phyloP scores from a whole-genome alignment of 2,329 filamentous ascomycete genomes.

The Penicillium brasilianum region DNA sequence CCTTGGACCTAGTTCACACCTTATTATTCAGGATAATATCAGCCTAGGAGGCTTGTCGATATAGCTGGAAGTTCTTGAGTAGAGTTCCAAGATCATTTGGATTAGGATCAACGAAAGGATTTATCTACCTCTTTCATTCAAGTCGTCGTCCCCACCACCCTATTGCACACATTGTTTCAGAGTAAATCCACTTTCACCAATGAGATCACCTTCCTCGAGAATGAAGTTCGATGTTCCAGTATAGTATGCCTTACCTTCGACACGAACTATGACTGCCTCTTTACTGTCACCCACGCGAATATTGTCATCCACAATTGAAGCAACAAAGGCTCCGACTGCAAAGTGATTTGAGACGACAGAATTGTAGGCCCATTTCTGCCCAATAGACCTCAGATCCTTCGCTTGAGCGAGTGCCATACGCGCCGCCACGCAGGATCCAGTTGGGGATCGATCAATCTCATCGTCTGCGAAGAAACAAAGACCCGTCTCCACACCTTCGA shows the following conservation, averaged over 20 bases:
- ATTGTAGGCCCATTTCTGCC: conserved; percentile 42
- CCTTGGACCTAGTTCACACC: no score
- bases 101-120: background rate
- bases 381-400: conserved; percentile 30
- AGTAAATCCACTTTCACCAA: conserved; percentile 28
- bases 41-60: background rate
- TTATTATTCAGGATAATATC: background rate
- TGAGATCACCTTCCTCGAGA: conserved; percentile 38
- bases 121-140: background rate
- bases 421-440: conserved; percentile 46
- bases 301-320: conserved; percentile 12
- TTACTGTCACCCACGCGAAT: background rate
- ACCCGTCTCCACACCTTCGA: conserved; percentile 46
- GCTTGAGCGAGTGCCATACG: conserved; percentile 44
- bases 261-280: conserved; percentile 32
- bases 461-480: conserved; percentile 54
- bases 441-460: conserved; percentile 54
- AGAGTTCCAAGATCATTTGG: background rate
- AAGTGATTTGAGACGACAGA: conserved; percentile 44
- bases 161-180: conserved; percentile 17
- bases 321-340: conserved; percentile 15
- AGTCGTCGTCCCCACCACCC: no score
- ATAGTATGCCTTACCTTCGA: conserved; percentile 43
- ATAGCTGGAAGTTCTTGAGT: background rate
- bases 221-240: conserved; percentile 37